A percentile compares a stretch with the other conserved stretches of the same genome.
phyloP scores from a whole-genome alignment of 805 yeast genomes.

The Spathaspora arborariae region DNA sequence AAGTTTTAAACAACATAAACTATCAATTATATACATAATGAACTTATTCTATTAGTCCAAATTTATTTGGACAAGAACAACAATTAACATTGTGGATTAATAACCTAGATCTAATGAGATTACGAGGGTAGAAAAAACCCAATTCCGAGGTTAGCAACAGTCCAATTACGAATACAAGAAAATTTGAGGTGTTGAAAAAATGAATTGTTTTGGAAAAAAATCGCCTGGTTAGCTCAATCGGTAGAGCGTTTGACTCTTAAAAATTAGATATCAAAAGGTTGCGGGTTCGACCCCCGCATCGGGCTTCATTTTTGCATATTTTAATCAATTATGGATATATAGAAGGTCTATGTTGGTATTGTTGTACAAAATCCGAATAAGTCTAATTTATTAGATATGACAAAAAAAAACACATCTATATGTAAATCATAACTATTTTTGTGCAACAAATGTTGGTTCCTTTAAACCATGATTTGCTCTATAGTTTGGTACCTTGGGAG shows the following conservation, averaged over 20 bases:
- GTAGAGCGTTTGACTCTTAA: slow-evolving; percentile 9
- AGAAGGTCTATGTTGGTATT: too few species aligned
- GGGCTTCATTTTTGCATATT: slow-evolving; percentile 2
- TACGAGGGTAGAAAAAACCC: too few species aligned
- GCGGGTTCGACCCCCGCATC: slow-evolving; percentile 9
- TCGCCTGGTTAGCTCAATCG: slow-evolving; percentile 8
- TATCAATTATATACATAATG: too few species aligned
- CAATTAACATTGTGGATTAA: too few species aligned
- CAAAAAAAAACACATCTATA: not conserved
- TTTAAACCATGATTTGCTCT: slow-evolving; percentile 54
- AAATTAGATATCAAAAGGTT: slow-evolving; percentile 6
- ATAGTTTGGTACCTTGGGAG: slow-evolving; percentile 49
- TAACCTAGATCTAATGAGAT: too few species aligned
- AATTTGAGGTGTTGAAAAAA: too few species aligned
- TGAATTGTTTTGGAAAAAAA: not conserved
- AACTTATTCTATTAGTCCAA: too few species aligned
- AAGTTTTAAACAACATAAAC: too few species aligned
- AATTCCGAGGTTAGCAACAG: not conserved
- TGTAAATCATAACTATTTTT: not conserved
- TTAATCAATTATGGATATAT: not conserved
- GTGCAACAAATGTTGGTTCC: not conserved
- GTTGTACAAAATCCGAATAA: too few species aligned
- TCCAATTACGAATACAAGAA: not conserved
- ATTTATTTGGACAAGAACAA: too few species aligned
- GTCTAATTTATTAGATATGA: too few species aligned